A percentile compares a stretch with the other conserved stretches of the same genome.
Evolutionary conservation across 257 asterid species (phyloP).

Genomic region (Cynanchum wilfordii): DNA sequence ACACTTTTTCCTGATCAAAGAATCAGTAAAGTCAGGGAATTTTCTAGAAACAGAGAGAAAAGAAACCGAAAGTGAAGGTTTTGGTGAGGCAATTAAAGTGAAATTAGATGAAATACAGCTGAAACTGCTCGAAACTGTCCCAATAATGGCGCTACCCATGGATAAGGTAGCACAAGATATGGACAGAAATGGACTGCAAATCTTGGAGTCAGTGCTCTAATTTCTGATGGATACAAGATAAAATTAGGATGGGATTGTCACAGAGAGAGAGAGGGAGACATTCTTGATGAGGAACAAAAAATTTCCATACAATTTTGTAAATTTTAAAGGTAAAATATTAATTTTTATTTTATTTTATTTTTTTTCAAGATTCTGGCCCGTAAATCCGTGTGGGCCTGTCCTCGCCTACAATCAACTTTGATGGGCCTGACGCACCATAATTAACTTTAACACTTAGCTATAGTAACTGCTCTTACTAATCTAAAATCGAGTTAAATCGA

Average conservation of each 20-base stretch:
- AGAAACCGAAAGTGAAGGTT: constrained; percentile 3
- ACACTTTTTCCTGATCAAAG: constrained; percentile 11
- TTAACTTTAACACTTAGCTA: no score
- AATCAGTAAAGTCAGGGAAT: constrained; percentile 11
- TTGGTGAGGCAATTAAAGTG: neutral
- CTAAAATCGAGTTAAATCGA: no score
- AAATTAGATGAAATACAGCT: neutral
- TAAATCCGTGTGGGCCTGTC: no score
- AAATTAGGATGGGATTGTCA: neutral
- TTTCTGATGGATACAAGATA: neutral
- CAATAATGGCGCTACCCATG: constrained; percentile 11
- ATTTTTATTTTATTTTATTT: no score
- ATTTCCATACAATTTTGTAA: no score
- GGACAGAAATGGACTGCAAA: neutral
- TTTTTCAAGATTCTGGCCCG: no score
- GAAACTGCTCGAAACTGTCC: neutral
- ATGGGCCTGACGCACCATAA: no score
- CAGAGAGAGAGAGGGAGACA: no score
- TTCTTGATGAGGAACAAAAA: no score
- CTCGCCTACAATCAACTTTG: no score
- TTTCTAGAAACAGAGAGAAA: constrained; percentile 26
- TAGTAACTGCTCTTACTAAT: no score
- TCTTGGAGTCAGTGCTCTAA: neutral
- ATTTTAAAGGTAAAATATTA: no score
- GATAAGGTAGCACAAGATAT: neutral